phyloP scores from a whole-genome alignment of 2,329 filamentous ascomycete species.

The Fusarium lyarnte region DNA sequence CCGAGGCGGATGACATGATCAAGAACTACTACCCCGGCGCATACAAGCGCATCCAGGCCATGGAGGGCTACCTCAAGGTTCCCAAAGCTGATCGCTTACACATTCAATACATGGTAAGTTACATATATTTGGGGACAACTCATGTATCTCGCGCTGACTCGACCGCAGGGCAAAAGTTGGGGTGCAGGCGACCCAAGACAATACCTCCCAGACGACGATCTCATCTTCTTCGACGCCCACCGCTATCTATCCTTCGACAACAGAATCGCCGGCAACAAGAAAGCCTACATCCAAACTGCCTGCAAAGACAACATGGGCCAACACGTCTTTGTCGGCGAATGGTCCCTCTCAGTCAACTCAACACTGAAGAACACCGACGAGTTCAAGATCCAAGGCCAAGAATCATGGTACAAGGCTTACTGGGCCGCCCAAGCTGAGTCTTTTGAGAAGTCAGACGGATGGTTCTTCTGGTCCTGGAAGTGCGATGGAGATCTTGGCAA shows the following conservation, averaged over 20 bases:
- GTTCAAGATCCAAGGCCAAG: slow-evolving; percentile 54
- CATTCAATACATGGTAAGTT: slow-evolving; percentile 57
- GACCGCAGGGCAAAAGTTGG: slow-evolving; percentile 51
- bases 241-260: slow-evolving; percentile 66
- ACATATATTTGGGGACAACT: fast-evolving
- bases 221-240: slow-evolving; percentile 66
- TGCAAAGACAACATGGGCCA: slow-evolving; percentile 58
- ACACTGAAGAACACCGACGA: slow-evolving; percentile 55
- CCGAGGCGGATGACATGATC: slow-evolving; percentile 38
- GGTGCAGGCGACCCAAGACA: slow-evolving; percentile 63
- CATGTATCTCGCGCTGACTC: neutral
- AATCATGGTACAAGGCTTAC: slow-evolving; percentile 64
- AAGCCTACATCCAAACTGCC: slow-evolving; percentile 60
- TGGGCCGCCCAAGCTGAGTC: slow-evolving; percentile 65
- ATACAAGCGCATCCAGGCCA: slow-evolving; percentile 55
- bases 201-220: slow-evolving; percentile 54
- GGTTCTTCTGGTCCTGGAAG: slow-evolving; percentile 72
- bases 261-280: slow-evolving; percentile 54
- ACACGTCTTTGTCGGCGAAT: slow-evolving; percentile 66
- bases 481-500: slow-evolving; percentile 48
- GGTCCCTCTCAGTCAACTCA: slow-evolving; percentile 62
- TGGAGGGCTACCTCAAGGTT: slow-evolving; percentile 57
- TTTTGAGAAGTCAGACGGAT: slow-evolving; percentile 64
- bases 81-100: slow-evolving; percentile 57
- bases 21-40: slow-evolving; percentile 40